A percentile compares a stretch with the other conserved stretches of the same genome.
Conservation (phyloP, 768 basidiomycete species). For the Mycena pura region DNA sequence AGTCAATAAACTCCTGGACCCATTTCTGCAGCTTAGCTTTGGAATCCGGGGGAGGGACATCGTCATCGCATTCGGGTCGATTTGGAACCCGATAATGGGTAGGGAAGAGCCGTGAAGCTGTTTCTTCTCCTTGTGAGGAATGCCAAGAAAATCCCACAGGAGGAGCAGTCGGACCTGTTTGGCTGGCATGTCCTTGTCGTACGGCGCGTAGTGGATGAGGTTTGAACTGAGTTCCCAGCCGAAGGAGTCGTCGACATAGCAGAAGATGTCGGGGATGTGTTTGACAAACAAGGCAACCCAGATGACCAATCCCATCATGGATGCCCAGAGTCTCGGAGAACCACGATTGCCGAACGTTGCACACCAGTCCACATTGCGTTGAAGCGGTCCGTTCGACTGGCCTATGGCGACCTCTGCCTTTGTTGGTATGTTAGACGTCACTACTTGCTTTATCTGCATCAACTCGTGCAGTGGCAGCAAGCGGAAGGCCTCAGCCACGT, state of each 20-base stretch:
- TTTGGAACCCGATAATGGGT: slow-evolving; percentile 38
- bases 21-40: slow-evolving; percentile 13
- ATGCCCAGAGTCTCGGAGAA: too few species aligned
- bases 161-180: slow-evolving; percentile 32
- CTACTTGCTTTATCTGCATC: slow-evolving; percentile 37
- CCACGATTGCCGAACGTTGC: slow-evolving; percentile 30
- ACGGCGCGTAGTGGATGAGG: slow-evolving; percentile 28
- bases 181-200: slow-evolving; percentile 25
- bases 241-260: slow-evolving; percentile 40
- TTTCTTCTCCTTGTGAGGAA: slow-evolving; percentile 33
- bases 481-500: slow-evolving; percentile 33
- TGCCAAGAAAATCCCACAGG: slow-evolving; percentile 33
- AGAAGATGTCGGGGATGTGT: slow-evolving; percentile 14
- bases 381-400: neutral
- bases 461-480: slow-evolving; percentile 28
- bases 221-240: slow-evolving; percentile 13
- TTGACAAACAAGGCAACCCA: slow-evolving; percentile 36
- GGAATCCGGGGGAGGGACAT: slow-evolving; percentile 22
- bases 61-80: slow-evolving; percentile 33
- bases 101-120: slow-evolving; percentile 29
- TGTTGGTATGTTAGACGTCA: slow-evolving; percentile 12
- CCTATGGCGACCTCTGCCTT: neutral
- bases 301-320: slow-evolving; percentile 34
- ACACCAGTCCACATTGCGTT: slow-evolving; percentile 32
- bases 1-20: slow-evolving; percentile 19